Conservation (phyloP, 2,329 filamentous ascomycete genomes). For the Zasmidium angulare region DNA sequence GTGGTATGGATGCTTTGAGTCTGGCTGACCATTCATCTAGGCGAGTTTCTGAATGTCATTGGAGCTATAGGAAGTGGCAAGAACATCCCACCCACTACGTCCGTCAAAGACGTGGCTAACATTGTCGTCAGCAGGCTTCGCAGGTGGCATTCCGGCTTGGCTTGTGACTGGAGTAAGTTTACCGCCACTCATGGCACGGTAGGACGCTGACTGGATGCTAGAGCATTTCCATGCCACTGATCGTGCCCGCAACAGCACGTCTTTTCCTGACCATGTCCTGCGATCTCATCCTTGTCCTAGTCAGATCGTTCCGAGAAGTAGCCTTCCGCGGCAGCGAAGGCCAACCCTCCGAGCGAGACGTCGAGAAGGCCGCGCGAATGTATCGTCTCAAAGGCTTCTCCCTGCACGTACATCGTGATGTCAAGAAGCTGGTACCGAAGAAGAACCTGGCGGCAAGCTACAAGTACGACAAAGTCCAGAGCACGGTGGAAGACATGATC, state of each 20-base stretch:
- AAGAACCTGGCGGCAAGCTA: constrained; percentile 20
- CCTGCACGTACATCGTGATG: constrained; percentile 20
- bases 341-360: constrained; percentile 22
- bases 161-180: constrained; percentile 26
- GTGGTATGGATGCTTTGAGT: neutral
- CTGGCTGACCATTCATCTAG: too few relatives aligned
- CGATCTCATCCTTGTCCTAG: constrained; percentile 36
- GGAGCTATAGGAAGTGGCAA: neutral
- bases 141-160: constrained; percentile 30
- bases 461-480: constrained; percentile 17
- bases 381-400: constrained; percentile 23
- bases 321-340: constrained; percentile 13
- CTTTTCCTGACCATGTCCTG: constrained; percentile 36
- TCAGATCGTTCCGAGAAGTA: constrained; percentile 30
- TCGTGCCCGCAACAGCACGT: constrained; percentile 34
- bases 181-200: constrained; percentile 11
- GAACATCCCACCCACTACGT: neutral
- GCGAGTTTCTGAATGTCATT: neutral
- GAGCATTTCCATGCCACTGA: neutral
- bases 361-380: constrained; percentile 21
- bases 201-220: neutral
- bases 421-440: constrained; percentile 22
- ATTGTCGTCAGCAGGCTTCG: constrained; percentile 16
- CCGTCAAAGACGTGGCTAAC: too few relatives aligned
- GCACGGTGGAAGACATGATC: constrained; percentile 20